Evolutionary conservation across 2,329 filamentous ascomycete genomes (phyloP), one percentile per base, ranked within the genome.

Genomic region (Hirsutella minnesotensis): DNA sequence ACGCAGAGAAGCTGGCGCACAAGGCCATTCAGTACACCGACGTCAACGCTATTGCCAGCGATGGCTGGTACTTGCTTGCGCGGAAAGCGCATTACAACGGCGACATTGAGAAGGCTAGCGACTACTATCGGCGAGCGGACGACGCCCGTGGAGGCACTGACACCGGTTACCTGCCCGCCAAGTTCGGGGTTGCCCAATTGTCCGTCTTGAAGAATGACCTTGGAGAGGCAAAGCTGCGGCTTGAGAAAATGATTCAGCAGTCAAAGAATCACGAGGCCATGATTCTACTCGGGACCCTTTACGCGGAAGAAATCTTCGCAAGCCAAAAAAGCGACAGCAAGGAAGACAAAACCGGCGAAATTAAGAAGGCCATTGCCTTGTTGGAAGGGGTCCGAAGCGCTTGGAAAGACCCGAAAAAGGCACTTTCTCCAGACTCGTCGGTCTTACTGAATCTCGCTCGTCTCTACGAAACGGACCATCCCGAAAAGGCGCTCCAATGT

Each of bases 1-100:
- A 87, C 46, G 88, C 92, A 9, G 88, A 96, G 51, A 80, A 81
- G 18, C 72, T 98, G 16, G 86, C 90, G 8, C 84, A 89, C 59
- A 92, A 92, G 60, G 89, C 92, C 7, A 95, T 98, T 48, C 87
- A 95, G 56, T 83, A 86, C 54, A 96, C 92, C 3, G 92, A 98
- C 57, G 86, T 96, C 52, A 95, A 95, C 60, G 86, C 89, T 3
- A 87, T 96, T 60, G 90, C 90, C 20, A 95, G 90, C 64, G 94
- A 98, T 58, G 94, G 92, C 30, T 96, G 90, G 89, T 98, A 95
- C 63, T 67, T 96, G 9, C 76, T 96, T 34, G 92, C 88, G 22
- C 76, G 89, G 47, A 95, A 94, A 59, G 86, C 90, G 49, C 92
- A 98, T 58, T 86, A 87, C 51, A 76, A 79, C 45, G 83, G 83